phyloP scores from a whole-genome alignment of 1,139 yeast species.

The Yamadazyma conglobata region DNA sequence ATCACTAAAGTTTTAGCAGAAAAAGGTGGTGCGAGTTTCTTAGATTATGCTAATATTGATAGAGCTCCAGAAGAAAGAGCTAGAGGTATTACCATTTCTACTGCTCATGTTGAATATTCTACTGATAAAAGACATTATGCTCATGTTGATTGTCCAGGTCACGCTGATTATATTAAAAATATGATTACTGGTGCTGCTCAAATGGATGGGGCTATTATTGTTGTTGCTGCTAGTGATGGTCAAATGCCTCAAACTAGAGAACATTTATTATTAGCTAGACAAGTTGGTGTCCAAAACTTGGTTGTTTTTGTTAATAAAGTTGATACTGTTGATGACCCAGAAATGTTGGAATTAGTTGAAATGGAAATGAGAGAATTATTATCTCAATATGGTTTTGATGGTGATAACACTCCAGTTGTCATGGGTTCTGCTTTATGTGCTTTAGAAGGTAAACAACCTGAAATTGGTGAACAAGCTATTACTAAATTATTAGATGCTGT shows the following conservation, averaged over 20 bases:
- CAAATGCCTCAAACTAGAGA: conserved; percentile 99
- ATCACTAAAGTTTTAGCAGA: conserved; percentile 90
- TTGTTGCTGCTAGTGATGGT: conserved; percentile 98
- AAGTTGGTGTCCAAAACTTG: conserved; percentile 97
- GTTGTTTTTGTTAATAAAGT: conserved; percentile 98
- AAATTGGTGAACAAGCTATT: conserved; percentile 87
- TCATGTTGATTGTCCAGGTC: conserved; percentile 97
- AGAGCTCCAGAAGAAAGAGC: conserved; percentile 99
- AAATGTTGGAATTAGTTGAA: conserved; percentile 98
- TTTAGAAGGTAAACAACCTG: conserved; percentile 81
- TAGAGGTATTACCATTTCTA: conserved; percentile 97
- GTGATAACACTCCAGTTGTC: conserved; percentile 95
- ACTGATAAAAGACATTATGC: conserved; percentile 92
- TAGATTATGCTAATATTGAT: conserved; percentile 91
- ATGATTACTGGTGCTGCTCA: conserved; percentile 99
- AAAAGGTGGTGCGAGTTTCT: conserved; percentile 88
- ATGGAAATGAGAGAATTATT: conserved; percentile 99
- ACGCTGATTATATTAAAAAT: conserved; percentile 97
- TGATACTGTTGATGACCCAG: conserved; percentile 96
- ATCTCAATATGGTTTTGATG: conserved; percentile 89
- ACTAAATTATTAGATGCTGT: conserved; percentile 84
- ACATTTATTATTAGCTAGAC: conserved; percentile 96
- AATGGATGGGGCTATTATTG: conserved; percentile 99
- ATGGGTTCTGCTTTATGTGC: conserved; percentile 99
- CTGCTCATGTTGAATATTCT: conserved; percentile 96